Evolutionary conservation across 2,329 filamentous ascomycete genomes (phyloP).

Genomic region (Aspergillus sp.): DNA sequence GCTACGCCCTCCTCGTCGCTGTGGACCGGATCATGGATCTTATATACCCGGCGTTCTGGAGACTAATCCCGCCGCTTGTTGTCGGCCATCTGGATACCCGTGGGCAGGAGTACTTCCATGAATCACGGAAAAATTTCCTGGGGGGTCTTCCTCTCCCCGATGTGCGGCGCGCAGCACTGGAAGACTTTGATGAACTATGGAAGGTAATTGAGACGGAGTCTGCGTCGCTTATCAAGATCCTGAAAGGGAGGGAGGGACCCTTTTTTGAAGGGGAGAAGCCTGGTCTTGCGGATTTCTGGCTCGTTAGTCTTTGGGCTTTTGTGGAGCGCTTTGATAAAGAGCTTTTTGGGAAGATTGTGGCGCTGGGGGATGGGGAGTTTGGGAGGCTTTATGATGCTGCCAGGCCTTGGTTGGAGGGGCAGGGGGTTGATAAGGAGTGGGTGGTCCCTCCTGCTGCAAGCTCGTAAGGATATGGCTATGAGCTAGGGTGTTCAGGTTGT

Average conservation of each 20-base stretch:
- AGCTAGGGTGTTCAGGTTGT: no score
- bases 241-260: slow-evolving; percentile 26
- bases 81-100: slow-evolving; percentile 23
- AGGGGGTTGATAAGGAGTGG: slow-evolving; percentile 35
- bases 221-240: slow-evolving; percentile 20
- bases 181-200: slow-evolving; percentile 8
- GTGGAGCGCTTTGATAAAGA: slow-evolving; percentile 23
- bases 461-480: no score
- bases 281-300: slow-evolving; percentile 29
- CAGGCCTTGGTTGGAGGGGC: slow-evolving; percentile 30
- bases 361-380: slow-evolving; percentile 27
- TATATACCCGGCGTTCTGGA: not conserved
- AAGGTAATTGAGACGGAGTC: slow-evolving; percentile 20
- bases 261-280: slow-evolving; percentile 33
- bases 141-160: slow-evolving; percentile 29
- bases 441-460: no score
- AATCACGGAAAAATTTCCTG: slow-evolving; percentile 24
- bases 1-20: slow-evolving; percentile 27
- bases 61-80: slow-evolving; percentile 25
- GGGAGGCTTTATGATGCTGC: slow-evolving; percentile 27
- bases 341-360: slow-evolving; percentile 23
- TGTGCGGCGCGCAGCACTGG: slow-evolving; percentile 16
- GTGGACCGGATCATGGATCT: not conserved
- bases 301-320: slow-evolving; percentile 25
- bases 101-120: slow-evolving; percentile 28